Percentiles rank a stretch among this genome's conserved stretches.
phyloP scores from a whole-genome alignment of 2,329 filamentous ascomycete species.

The Cylindrodendrum hubeiense region DNA sequence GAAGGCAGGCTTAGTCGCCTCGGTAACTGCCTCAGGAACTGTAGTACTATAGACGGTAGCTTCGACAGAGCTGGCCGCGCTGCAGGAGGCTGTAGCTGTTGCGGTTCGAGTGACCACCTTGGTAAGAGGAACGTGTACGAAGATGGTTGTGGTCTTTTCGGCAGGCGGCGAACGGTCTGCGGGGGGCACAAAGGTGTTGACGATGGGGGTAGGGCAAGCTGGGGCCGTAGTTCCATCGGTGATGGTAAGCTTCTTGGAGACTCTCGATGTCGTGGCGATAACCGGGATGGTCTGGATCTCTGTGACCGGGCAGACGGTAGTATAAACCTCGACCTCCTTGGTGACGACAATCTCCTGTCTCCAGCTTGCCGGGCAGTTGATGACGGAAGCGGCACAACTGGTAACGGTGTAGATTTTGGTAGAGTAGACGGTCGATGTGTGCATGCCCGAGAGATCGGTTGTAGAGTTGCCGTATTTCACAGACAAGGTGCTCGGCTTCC shows the following conservation, averaged over 20 bases:
- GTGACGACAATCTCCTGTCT: conserved; percentile 1
- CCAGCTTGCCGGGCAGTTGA: conserved; percentile 12
- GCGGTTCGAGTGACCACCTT: no score
- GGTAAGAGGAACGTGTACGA: no score
- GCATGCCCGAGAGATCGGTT: no score
- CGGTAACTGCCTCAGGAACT: no score
- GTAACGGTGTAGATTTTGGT: conserved; percentile 8
- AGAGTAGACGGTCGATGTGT: conserved; percentile 8
- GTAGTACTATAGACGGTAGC: no score
- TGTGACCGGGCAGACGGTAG: conserved; percentile 4
- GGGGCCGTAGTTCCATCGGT: background rate
- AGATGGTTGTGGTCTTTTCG: no score
- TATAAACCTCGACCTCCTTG: conserved; percentile 5
- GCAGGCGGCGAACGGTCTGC: no score
- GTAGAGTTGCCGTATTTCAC: no score
- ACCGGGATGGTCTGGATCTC: background rate
- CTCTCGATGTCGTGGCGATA: background rate
- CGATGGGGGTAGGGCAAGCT: conserved; percentile 1
- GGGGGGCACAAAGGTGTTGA: background rate
- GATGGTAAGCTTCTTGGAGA: background rate
- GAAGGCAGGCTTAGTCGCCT: no score
- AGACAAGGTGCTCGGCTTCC: no score
- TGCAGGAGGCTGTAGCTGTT: no score
- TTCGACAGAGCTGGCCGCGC: no score
- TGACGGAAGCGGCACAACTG: conserved; percentile 3